Evolutionary conservation across 2,329 filamentous ascomycete genomes (phyloP).

Genomic region (Trichoderma oligosporum): DNA sequence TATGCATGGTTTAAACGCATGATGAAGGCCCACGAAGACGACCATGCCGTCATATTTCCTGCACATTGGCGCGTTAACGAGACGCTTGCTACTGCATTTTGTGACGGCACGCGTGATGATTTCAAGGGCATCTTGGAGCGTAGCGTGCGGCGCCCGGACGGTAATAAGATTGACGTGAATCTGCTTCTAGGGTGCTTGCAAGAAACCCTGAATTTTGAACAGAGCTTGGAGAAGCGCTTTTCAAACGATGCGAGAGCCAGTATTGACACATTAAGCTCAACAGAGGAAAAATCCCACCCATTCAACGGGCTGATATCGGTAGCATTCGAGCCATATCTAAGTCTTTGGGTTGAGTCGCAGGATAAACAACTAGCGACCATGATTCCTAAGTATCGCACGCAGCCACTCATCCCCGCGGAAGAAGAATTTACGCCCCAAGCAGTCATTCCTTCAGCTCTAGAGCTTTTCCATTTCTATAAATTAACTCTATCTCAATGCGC

Average conservation of each 20-base stretch:
- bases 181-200: slow-evolving; percentile 83
- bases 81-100: slow-evolving; percentile 84
- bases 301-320: slow-evolving; percentile 93
- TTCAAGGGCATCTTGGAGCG: slow-evolving; percentile 89
- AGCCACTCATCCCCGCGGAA: slow-evolving; percentile 74
- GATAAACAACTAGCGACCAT: slow-evolving; percentile 80
- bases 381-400: slow-evolving; percentile 82
- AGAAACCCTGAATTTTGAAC: slow-evolving; percentile 95
- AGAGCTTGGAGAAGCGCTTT: slow-evolving; percentile 82
- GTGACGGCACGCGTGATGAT: slow-evolving; percentile 91
- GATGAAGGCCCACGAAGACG: slow-evolving; percentile 92
- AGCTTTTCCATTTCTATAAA: slow-evolving; percentile 96
- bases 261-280: slow-evolving; percentile 82
- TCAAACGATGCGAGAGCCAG: slow-evolving; percentile 69
- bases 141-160: slow-evolving; percentile 74
- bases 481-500: slow-evolving; percentile 90
- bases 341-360: slow-evolving; percentile 94
- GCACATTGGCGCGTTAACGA: slow-evolving; percentile 86
- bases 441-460: slow-evolving; percentile 89
- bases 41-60: slow-evolving; percentile 86
- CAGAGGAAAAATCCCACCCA: slow-evolving; percentile 68
- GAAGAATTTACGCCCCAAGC: slow-evolving; percentile 90
- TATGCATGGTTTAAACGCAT: slow-evolving; percentile 97
- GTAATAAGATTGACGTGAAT: slow-evolving; percentile 82
- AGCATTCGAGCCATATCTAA: slow-evolving; percentile 95